Conservation (phyloP, 164 flowering plant genomes). For the Tetrastigma voinierianum region DNA sequence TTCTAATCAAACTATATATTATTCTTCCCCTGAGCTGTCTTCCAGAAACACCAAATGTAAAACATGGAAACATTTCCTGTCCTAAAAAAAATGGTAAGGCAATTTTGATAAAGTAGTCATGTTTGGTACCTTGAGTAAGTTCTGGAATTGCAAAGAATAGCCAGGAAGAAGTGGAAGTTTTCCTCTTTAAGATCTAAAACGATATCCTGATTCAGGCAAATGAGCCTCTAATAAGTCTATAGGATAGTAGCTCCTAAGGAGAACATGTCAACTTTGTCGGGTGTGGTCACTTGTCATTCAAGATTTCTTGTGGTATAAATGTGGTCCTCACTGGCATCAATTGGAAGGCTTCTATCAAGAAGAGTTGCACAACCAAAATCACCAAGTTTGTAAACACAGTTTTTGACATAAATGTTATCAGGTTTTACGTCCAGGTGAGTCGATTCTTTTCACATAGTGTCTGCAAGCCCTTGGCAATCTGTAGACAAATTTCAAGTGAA, state of each 20-base stretch:
- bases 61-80: no score
- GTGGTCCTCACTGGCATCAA: slow-evolving; percentile 97
- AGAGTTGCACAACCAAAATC: slow-evolving; percentile 96
- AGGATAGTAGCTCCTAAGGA: slow-evolving; percentile 80
- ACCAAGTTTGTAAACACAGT: slow-evolving; percentile 87
- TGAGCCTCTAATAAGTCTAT: slow-evolving; percentile 78
- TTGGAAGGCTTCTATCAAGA: slow-evolving; percentile 64
- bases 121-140: slow-evolving; percentile 71
- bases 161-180: slow-evolving; percentile 88
- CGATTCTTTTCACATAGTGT: slow-evolving; percentile 78
- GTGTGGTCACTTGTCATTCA: slow-evolving; percentile 82
- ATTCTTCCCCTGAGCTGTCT: no score
- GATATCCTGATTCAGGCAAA: slow-evolving; percentile 72
- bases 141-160: slow-evolving; percentile 79
- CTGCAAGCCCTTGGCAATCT: slow-evolving; percentile 83
- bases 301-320: slow-evolving; percentile 93
- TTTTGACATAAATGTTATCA: slow-evolving; percentile 89
- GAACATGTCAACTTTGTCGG: slow-evolving; percentile 90
- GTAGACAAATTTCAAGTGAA: slow-evolving; percentile 8
- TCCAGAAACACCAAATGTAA: no score
- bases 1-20: no score
- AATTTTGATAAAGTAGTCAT: no score
- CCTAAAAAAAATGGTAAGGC: no score
- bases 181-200: slow-evolving; percentile 61
- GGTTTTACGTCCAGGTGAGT: slow-evolving; percentile 94